Conservation (phyloP, 1,284 basidiomycete genomes). For the Pascua guehoae region DNA sequence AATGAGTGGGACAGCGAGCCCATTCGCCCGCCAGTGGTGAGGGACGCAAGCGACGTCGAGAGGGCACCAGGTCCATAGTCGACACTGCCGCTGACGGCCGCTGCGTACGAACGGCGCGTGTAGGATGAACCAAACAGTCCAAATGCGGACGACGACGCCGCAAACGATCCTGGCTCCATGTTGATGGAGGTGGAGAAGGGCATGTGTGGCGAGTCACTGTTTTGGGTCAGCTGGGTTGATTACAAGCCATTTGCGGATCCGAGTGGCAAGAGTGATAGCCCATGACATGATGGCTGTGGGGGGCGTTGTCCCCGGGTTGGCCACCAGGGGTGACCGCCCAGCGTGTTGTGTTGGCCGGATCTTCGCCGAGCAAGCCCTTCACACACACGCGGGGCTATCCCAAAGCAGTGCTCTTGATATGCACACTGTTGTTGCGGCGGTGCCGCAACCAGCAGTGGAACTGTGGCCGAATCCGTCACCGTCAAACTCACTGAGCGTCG, state of each 20-base stretch:
- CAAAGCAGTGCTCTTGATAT: background rate
- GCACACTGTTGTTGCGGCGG: too few species aligned
- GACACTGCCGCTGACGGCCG: slow-evolving; percentile 28
- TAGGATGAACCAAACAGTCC: slow-evolving; percentile 28
- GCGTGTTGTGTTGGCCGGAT: too few species aligned
- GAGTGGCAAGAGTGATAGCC: background rate
- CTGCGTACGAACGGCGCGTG: slow-evolving; percentile 40
- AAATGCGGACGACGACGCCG: slow-evolving; percentile 32
- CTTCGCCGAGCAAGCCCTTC: too few species aligned
- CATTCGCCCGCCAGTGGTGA: slow-evolving; percentile 24
- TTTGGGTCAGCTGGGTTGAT: too few species aligned
- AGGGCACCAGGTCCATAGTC: slow-evolving; percentile 21
- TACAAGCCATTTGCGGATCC: background rate
- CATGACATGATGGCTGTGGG: background rate
- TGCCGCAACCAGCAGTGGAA: too few species aligned
- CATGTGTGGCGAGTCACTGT: slow-evolving; percentile 36
- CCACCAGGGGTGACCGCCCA: too few species aligned
- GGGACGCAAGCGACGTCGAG: slow-evolving; percentile 40
- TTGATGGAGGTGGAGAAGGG: slow-evolving; percentile 39
- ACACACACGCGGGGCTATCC: too few species aligned
- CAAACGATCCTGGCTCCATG: slow-evolving; percentile 42
- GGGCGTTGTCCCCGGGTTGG: too few species aligned
- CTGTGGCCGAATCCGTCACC: too few species aligned
- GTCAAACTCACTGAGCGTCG: slow-evolving; percentile 34
- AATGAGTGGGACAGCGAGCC: slow-evolving; percentile 33